Base-by-base conservation (phyloP, 2,329 filamentous ascomycete genomes). In the Domatiomyces globalis region DNA sequence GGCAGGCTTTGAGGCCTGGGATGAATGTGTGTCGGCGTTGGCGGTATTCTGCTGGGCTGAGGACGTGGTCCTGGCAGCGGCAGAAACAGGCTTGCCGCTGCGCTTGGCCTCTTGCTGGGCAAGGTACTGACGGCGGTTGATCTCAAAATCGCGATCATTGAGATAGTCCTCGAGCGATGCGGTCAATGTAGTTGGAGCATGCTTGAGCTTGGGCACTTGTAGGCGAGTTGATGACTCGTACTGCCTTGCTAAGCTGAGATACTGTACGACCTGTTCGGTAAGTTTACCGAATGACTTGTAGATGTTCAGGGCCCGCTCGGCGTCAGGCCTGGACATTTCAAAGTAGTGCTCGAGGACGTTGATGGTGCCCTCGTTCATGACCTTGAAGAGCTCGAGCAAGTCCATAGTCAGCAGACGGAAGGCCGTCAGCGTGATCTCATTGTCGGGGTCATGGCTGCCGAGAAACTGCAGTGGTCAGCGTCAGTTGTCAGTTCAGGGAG, bases 271-370 rank as follows among this genome's bases (percentile, higher is more conserved):
- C 58, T 83, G 80, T 61, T 96, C 89, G 5, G 92, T 98, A 67
- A 95, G 89, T 62, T 80, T 84, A 15, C 87, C 87, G 63, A 98
- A 98, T 15, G 77, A 84, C 64, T 89, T 86, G 70, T 98, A 98
- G 55, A 98, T 90, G 54, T 81, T 78, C 70, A 98, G 80, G 52
- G 92, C 88, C 56, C 89, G 80, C 66, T 95, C 87, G 53, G 92
- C 94, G 68, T 98, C 92, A 22, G 86, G 77, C 63, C 86, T 87
- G 48, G 92, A 95, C 84, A 98, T 90, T 71, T 98, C 92, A 62
- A 98, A 98, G 68, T 96, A 98, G 68, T 94, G 87, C 61, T 92
- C 88, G 52, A 98, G 73, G 54, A 98, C 87, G 67, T 94, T 95
- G 70, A 98, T 98, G 64, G 95, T 86, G 47, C 87, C 92, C 69